Evolutionary conservation across 2,329 filamentous ascomycete species (phyloP), one percentile per base, ranked within the genome.

Genomic region (Aspergillus ibericus): DNA sequence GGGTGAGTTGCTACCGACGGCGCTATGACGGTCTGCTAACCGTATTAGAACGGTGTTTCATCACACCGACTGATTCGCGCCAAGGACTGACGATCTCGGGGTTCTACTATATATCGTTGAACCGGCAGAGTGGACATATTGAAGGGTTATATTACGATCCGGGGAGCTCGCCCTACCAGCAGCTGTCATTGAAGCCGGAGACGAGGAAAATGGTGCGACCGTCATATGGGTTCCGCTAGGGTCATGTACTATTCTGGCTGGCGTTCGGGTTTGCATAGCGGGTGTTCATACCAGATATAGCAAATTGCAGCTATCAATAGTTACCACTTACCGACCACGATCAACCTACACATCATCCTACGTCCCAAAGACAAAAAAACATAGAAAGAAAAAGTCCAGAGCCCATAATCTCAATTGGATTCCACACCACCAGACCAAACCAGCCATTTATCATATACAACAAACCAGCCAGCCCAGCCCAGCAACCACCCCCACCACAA

Each of bases 91-190:
- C 79, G 1, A 82, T 82, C 42, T 80, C 77, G 34, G 80, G 80
- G 1, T 82, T 81, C 64, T 82, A 82, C 59, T 82, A 82, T 59
- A 77, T 81, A 42, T 79, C 79, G 16, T 65, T 82, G 35, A 71
- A 76, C 58, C 77, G 80, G 34, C 73, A 75, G 42, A 75, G 74
- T 25, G 80, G 80, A 16, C 69, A 77, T 34, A 75, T 82, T 35
- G 78, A 81, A 55, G 80, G 79, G 9, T 65, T 81, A 44, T 82
- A 82, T 50, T 81, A 80, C 62, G 80, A 82, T 53, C 78, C 78
- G 0, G 77, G 77, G 44, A 81, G 78, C 59, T 80, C 78, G 18
- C 80, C 80, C 5, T 82, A 80, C 59, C 80, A 82, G 49, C 76
- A 80, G 58, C 62, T 82, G 20, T 77, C 74, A 35, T 66, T 82